Base-by-base conservation (phyloP, 2,329 filamentous ascomycete genomes). In the Exophiala sp. region DNA sequence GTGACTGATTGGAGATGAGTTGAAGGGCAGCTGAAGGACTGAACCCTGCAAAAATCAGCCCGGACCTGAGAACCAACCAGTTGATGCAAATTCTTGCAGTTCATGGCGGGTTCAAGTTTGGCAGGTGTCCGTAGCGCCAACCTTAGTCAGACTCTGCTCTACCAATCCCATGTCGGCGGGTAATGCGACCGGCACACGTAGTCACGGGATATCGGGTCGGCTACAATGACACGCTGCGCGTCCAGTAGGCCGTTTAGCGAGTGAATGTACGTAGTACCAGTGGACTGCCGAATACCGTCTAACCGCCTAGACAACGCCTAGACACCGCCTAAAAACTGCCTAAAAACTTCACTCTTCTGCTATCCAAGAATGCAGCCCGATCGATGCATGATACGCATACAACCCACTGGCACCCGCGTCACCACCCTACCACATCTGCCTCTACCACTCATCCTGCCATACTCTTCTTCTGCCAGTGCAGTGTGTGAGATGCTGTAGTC, bases 1-100 rank as follows among this genome's bases (percentile, higher is more conserved):
- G 5, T 8, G 24, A 40, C 32, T 55, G 48, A 52, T 55, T 55
- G 52, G 52, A 43, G 39, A 35, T 43, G 48, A 41, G 13, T 27
- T 9, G 40, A 27, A 19, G 43, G 29, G 24, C 16, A 2, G 2
- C 13, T 6, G 34, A n/a, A n/a, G n/a, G n/a, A n/a, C 16, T 37
- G 14, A n/a, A 13, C 6, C 29, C 29, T 32, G 11, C 6, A 32
- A 3, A 13, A 32, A n/a, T 7, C 7, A 7, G 14, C 7, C 34
- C 34, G 34, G 34, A 37, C 6, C 11, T 8, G 34, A 37, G 34
- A 19, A 37, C 34, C 34, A 37, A 37, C 34, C 34, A 5, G 19
- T n/a, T 41, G 19, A 22, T 14, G 21, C 3, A 7, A n/a, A 32
- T 48, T 19, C 27, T 27, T 18, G 14, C 13, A 30, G 11, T 30